A percentile compares a stretch with the other conserved stretches of the same genome.
Conservation (phyloP, 1,139 yeast species). For the Cylindricascospora bacillispora region DNA sequence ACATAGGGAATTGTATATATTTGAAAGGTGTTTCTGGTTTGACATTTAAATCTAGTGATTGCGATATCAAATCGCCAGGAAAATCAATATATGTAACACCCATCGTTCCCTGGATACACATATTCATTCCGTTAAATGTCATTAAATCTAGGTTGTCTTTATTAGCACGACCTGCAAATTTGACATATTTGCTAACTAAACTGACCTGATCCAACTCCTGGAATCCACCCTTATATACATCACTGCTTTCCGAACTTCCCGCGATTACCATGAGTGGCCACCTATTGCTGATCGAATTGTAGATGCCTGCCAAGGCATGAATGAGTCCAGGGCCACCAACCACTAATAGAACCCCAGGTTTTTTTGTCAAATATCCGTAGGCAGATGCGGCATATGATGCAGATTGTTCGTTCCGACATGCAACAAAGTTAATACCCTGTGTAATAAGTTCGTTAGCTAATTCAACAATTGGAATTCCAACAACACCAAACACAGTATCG, state of each 20-base stretch:
- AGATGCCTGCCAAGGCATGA: slow-evolving; percentile 51
- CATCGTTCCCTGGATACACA: slow-evolving; percentile 37
- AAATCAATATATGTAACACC: slow-evolving; percentile 50
- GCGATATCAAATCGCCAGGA: slow-evolving; percentile 43
- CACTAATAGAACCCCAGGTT: slow-evolving; percentile 50
- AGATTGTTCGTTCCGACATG: slow-evolving; percentile 55
- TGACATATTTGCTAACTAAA: slow-evolving; percentile 33
- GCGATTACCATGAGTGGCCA: slow-evolving; percentile 53
- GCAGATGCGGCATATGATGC: slow-evolving; percentile 62
- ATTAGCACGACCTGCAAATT: slow-evolving; percentile 33
- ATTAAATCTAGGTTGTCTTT: slow-evolving; percentile 29
- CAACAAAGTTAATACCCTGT: slow-evolving; percentile 39
- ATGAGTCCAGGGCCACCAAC: slow-evolving; percentile 64
- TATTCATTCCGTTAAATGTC: slow-evolving; percentile 38
- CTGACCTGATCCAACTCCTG: slow-evolving; percentile 54
- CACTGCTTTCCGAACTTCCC: slow-evolving; percentile 35
- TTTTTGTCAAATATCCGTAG: slow-evolving; percentile 48
- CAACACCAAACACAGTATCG: slow-evolving; percentile 47
- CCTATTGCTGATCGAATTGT: slow-evolving; percentile 43
- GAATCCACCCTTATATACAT: slow-evolving; percentile 45
- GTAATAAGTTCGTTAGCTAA: slow-evolving; percentile 43
- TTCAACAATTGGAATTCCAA: slow-evolving; percentile 59
- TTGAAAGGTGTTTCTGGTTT: not conserved
- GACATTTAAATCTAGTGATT: not conserved
- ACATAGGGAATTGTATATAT: slow-evolving; percentile 1